Evolutionary conservation across 2,329 filamentous ascomycete genomes (phyloP), one percentile per base, ranked within the genome.

Genomic region (Cordyceps farinosa): DNA sequence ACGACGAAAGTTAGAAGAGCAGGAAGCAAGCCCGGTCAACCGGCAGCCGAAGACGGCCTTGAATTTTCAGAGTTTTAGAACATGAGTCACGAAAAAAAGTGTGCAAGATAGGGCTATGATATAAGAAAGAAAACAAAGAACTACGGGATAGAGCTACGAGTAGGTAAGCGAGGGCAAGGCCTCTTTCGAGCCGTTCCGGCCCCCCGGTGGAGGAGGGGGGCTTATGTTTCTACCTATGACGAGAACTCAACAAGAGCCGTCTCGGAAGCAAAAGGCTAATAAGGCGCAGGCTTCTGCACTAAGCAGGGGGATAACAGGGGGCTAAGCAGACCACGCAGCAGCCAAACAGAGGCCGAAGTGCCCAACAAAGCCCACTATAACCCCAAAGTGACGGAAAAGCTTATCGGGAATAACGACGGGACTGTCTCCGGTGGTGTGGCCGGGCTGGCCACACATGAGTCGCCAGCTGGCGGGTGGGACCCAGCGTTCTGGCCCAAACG

Each of bases 361-460:
- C 10, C 10, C 13, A 8, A n/a, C 10, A 29, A 34, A 11, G 11
- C 27, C 45, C 56, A 60, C 36, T 27, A 30, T 32, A 44, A 13
- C 38, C 47, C 45, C 22, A 11, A 36, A 30, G 22, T 51, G 47
- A 59, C 45, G 45, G 36, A 55, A 56, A 59, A 58, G 56, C 56
- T 59, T 59, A 45, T 42, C 56, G 56, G 56, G 56, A 59, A 59
- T 59, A 59, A 59, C 45, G 34, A 27, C 45, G 5, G 22, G 17
- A 32, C 5, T 59, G 36, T 59, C 7, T 40, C 56, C 56, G 47
- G 40, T 1, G 32, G 4, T 44, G 44, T 8, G 22, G 40, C 55
- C 3, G 22, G 38, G 4, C 5, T 40, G 11, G 13, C 36, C 15
- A 2, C 38, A 15, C 38, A 40, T 10, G n/a, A n/a, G 40, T 17